These are phyloP conservation scores for Populus hybrid DNA, from an alignment of 441 rosid genomes.

Conservation along the genomic window DNA sequence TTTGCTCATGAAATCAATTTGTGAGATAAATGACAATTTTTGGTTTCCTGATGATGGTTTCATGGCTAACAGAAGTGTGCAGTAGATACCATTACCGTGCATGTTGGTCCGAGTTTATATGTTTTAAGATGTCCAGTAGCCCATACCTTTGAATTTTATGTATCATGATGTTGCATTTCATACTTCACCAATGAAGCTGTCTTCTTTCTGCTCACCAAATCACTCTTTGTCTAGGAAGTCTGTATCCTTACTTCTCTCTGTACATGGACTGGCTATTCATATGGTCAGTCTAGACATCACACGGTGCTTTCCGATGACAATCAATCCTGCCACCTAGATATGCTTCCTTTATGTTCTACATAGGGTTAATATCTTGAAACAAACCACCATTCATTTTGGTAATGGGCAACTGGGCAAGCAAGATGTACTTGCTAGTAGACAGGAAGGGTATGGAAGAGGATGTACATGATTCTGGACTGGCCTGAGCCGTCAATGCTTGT, in stretches of 20 bases:
- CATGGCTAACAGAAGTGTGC: background rate
- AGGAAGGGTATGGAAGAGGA: constrained; percentile 32
- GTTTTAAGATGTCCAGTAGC: background rate
- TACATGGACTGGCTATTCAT: background rate
- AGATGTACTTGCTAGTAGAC: constrained; percentile 4
- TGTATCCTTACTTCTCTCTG: background rate
- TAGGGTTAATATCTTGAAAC: background rate
- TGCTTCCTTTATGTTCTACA: too few relatives aligned
- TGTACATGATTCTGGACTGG: constrained; percentile 22
- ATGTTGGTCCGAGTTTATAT: background rate
- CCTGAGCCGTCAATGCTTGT: constrained; percentile 9
- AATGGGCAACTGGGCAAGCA: background rate
- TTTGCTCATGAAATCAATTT: background rate
- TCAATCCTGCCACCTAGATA: background rate
- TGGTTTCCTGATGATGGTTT: background rate
- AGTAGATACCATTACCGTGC: background rate
- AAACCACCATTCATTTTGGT: background rate
- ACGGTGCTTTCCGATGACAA: background rate
- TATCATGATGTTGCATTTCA: background rate
- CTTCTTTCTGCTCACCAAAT: background rate
- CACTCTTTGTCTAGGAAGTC: background rate
- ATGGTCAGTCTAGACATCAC: background rate
- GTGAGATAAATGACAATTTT: background rate
- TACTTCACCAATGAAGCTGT: background rate
- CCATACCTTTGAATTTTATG: background rate